Evolutionary conservation across 371 early-diverging fungal species (phyloP).

Genomic region (Encephalitozoon romaleae): DNA sequence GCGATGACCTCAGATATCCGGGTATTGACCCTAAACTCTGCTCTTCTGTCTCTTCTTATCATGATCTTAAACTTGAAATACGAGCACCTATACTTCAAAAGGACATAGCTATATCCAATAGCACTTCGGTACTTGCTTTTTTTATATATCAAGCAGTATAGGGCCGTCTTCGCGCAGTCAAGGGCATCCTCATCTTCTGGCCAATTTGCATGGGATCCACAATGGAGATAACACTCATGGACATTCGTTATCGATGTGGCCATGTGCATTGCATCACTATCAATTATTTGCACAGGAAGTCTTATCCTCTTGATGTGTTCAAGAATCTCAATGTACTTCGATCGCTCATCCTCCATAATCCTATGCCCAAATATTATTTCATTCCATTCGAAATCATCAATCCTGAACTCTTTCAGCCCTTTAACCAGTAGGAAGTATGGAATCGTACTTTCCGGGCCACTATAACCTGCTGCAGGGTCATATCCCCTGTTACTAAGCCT

Average conservation of each 20-base stretch:
- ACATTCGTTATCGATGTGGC: not conserved
- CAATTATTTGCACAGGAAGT: constrained; percentile 32
- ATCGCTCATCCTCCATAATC: not conserved
- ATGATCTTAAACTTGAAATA: constrained; percentile 30
- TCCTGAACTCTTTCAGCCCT: not conserved
- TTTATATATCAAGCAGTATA: constrained; percentile 38
- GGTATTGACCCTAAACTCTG: not conserved
- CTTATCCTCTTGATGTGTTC: constrained; percentile 23
- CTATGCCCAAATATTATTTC: constrained; percentile 2
- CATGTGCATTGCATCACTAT: not conserved
- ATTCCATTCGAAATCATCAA: not conserved
- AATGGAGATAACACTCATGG: not conserved
- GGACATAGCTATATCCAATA: constrained; percentile 25
- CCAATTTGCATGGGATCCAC: constrained; percentile 25
- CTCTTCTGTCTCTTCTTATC: not conserved
- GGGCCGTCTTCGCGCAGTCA: constrained; percentile 40
- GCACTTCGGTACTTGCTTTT: constrained; percentile 4
- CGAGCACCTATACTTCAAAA: constrained; percentile 22
- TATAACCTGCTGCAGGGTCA: not conserved
- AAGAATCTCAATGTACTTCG: constrained; percentile 20
- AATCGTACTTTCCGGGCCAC: not conserved
- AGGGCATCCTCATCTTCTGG: constrained; percentile 33
- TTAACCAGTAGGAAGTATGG: constrained; percentile 20
- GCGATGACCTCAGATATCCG: constrained; percentile 2
- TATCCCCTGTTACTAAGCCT: constrained; percentile 8